Conservation (phyloP, 768 basidiomycete genomes). For the Amanita rimosa region DNA sequence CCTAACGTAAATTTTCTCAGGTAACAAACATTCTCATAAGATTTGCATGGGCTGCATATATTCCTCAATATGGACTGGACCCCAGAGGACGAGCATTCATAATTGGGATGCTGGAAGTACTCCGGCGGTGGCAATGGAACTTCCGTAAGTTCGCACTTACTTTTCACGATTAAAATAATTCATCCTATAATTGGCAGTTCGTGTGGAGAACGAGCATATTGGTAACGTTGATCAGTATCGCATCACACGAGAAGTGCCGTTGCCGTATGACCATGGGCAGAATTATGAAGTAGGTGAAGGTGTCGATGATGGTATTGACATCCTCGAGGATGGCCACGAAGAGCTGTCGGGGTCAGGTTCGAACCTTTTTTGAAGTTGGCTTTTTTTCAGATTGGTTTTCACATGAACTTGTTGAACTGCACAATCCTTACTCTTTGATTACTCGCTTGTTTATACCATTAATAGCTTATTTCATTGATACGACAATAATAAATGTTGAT, state of each 20-base stretch:
- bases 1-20: constrained; percentile 21
- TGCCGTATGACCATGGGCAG: constrained; percentile 61
- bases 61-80: constrained; percentile 39
- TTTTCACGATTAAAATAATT: not conserved
- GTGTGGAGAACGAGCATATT: constrained; percentile 84
- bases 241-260: constrained; percentile 71
- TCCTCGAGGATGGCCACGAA: too few relatives aligned
- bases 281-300: constrained; percentile 32
- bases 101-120: constrained; percentile 59
- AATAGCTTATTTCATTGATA: too few relatives aligned
- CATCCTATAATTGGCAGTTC: constrained; percentile 29
- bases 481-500: too few relatives aligned
- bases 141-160: constrained; percentile 46
- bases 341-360: not conserved
- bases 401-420: too few relatives aligned
- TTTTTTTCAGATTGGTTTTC: not conserved
- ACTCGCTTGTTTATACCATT: too few relatives aligned
- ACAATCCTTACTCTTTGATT: too few relatives aligned
- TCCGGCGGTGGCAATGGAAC: constrained; percentile 86
- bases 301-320: constrained; percentile 15
- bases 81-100: constrained; percentile 54
- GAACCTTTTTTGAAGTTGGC: not conserved
- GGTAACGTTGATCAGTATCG: constrained; percentile 93
- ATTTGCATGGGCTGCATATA: constrained; percentile 76
- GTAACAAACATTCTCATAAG: constrained; percentile 62